Evolutionary conservation across 202 grass and related monocot genomes (phyloP).

Genomic region (Bolboschoenoplectus hybrid): DNA sequence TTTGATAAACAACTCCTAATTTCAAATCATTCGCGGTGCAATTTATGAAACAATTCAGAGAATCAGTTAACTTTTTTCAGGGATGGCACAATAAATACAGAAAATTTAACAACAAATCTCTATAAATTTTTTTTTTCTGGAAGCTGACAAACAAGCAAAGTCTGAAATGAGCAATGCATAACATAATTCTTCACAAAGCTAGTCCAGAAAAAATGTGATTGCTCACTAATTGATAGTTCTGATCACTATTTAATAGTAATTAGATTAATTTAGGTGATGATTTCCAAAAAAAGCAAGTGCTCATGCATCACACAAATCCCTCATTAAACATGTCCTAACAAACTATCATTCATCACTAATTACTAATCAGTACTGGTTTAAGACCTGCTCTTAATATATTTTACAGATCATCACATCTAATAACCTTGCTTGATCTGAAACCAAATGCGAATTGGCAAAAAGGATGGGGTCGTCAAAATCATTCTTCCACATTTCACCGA

Average conservation of each 20-base stretch:
- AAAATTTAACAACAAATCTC: background rate
- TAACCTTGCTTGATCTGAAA: background rate
- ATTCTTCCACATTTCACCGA: background rate
- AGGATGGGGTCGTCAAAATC: background rate
- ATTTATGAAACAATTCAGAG: background rate
- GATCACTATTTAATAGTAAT: too few relatives aligned
- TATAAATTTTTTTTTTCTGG: background rate
- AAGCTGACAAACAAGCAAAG: background rate
- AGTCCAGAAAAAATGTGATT: background rate
- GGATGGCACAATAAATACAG: background rate
- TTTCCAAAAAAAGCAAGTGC: background rate
- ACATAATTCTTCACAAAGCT: too few relatives aligned
- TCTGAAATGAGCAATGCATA: too few relatives aligned
- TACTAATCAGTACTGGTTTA: background rate
- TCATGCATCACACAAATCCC: background rate
- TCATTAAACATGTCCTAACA: background rate
- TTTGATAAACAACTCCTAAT: background rate
- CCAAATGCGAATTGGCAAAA: background rate
- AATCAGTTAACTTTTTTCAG: background rate
- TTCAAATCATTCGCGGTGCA: background rate
- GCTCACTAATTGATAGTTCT: background rate
- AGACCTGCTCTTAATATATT: background rate
- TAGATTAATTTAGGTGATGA: background rate
- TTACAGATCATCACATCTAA: background rate
- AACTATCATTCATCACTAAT: background rate